phyloP scores from a whole-genome alignment of 768 basidiomycete species.

The Thelephora ganbajun region DNA sequence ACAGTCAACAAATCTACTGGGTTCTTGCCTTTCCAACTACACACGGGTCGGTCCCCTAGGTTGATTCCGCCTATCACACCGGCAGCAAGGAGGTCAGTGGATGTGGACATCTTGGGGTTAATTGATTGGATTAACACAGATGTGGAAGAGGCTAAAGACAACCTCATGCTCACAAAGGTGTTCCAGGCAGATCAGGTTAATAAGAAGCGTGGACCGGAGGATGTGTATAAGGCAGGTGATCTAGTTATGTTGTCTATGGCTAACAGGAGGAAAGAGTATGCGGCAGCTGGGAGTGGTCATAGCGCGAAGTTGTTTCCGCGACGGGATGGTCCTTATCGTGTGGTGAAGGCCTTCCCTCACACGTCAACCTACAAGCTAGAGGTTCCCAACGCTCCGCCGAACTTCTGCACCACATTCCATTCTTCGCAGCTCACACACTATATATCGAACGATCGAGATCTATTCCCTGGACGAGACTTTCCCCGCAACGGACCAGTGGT shows the following conservation, averaged over 20 bases:
- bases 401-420: conserved; percentile 8
- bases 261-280: conserved; percentile 15
- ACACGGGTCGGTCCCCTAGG: conserved; percentile 6
- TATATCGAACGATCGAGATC: conserved; percentile 3
- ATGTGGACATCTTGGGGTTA: background rate
- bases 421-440: background rate
- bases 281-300: conserved; percentile 10
- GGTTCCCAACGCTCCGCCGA: conserved; percentile 6
- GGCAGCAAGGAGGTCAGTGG: background rate
- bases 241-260: conserved; percentile 22
- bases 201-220: conserved; percentile 10
- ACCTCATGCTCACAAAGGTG: conserved; percentile 17
- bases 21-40: conserved; percentile 12
- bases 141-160: conserved; percentile 19
- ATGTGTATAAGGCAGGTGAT: conserved; percentile 17
- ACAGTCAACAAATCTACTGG: conserved; percentile 12
- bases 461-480: conserved; percentile 4
- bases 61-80: conserved; percentile 10
- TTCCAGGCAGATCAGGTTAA: conserved; percentile 17
- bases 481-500: conserved; percentile 4
- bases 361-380: conserved; percentile 13
- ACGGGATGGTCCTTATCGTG: too few species aligned
- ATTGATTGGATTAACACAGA: conserved; percentile 7
- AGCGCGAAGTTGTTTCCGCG: conserved; percentile 22
- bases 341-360: too few species aligned